Percentiles rank a stretch among this genome's conserved stretches.
Evolutionary conservation across 345 rosid species (phyloP).

Genomic region (Mallotus nudiflorus): DNA sequence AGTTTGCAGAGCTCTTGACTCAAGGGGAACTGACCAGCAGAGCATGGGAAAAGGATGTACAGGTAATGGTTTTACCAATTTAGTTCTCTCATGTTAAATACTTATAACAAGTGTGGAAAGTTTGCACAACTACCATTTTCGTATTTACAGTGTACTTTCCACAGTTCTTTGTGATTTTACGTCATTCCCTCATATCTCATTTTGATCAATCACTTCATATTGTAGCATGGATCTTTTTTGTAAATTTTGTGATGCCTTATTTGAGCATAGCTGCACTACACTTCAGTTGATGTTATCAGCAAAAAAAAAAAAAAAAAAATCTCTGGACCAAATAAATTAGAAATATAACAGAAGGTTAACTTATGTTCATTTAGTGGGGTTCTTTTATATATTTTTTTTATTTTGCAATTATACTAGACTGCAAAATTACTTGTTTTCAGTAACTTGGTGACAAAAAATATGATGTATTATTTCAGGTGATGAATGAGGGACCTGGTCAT

Average conservation of each 20-base stretch:
- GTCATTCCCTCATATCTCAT: background rate
- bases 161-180: background rate
- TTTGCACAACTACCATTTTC: background rate
- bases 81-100: background rate
- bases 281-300: background rate
- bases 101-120: background rate
- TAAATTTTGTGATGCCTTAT: background rate
- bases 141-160: background rate
- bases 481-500: slow-evolving; percentile 99
- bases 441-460: slow-evolving; percentile 1
- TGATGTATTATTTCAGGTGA: slow-evolving; percentile 52
- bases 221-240: background rate
- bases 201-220: background rate
- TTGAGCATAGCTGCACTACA: background rate
- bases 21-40: slow-evolving; percentile 98
- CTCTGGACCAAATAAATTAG: background rate
- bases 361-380: background rate
- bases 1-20: slow-evolving; percentile 97
- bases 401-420: background rate
- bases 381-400: no score
- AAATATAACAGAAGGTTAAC: background rate
- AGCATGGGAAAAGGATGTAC: slow-evolving; percentile 98
- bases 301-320: background rate
- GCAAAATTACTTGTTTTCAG: background rate
- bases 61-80: slow-evolving; percentile 45